Base-by-base conservation (phyloP, 495 filamentous ascomycete species). In the Trichoderma erinaceum region DNA sequence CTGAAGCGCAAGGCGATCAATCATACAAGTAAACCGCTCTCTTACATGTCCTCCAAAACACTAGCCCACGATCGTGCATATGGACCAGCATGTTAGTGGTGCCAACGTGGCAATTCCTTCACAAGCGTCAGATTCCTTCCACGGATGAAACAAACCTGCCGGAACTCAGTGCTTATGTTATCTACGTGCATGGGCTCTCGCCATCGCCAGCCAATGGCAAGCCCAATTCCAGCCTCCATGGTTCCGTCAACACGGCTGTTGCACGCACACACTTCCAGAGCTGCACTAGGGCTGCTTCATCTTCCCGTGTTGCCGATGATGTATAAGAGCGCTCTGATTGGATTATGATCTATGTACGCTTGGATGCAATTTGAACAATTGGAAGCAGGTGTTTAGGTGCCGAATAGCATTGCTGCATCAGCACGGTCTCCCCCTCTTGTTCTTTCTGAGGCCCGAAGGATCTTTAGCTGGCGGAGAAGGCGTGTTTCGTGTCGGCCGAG, bases 261-360 rank as follows among this genome's bases (percentile, higher is more conserved):
- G 21, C 50, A 56, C 50, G 21, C 50, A 23, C 21, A 25, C 44
- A 48, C n/a, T 56, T 25, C 50, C 21, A 25, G 4, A 25, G n/a
- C 50, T 56, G 50, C 50, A n/a, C n/a, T 56, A 56, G 50, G 50
- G 50, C 50, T 23, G 50, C 50, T 25, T 56, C n/a, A 56, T 56
- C 50, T 4, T 56, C 21, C 50, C n/a, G 50, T 10, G n/a, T 16
- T 25, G 16, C 50, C n/a, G 50, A 56, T n/a, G 50, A 56, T 4
- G 6, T 7, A 56, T 56, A n/a, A 56, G 21, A 21, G 21, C 1
- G 50, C 50, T 56, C 2, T 56, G 50, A 56, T 56, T 56, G 50
- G 50, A 21, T n/a, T 56, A 7, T n/a, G 50, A 25, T 0, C n/a
- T n/a, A 29, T 29, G 29, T 29, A 48, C 44, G 44, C 44, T 48